Conservation (phyloP, 148 eudicot species). For the Chenopodium formosanum region DNA sequence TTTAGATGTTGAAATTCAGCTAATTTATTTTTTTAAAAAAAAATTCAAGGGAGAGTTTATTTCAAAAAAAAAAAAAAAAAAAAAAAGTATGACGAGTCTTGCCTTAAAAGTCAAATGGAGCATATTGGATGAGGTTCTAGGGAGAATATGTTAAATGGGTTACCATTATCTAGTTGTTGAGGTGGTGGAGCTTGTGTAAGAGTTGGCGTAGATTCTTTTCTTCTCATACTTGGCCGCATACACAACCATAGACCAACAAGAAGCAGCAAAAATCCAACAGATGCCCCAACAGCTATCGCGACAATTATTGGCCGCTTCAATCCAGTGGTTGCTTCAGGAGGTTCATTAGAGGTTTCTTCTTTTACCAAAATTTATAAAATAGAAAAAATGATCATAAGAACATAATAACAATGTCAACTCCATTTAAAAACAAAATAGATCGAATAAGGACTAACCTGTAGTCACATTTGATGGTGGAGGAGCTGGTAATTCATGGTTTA, state of each 20-base stretch:
- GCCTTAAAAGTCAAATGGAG: no score
- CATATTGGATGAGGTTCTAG: no score
- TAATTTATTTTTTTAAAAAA: no score
- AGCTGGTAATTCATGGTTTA: background rate
- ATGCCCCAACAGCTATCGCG: background rate
- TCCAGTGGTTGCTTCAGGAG: background rate
- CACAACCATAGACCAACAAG: background rate
- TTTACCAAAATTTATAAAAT: background rate
- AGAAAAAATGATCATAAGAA: no score
- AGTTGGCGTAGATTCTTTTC: background rate
- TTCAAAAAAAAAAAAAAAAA: no score
- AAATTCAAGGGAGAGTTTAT: no score
- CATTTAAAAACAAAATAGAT: no score
- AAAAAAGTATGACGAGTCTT: no score
- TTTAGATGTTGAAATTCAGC: no score
- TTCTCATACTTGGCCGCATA: background rate
- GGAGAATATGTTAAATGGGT: background rate
- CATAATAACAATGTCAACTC: background rate
- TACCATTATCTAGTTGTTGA: background rate
- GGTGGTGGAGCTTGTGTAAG: background rate
- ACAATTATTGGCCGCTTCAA: background rate
- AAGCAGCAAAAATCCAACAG: background rate
- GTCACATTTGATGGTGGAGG: constrained; percentile 8
- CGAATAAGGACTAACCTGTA: background rate
- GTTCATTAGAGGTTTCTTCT: background rate